These are phyloP conservation scores for Aspergillus steynii DNA, from an alignment of 495 filamentous ascomycete species.

Conservation along the genomic window DNA sequence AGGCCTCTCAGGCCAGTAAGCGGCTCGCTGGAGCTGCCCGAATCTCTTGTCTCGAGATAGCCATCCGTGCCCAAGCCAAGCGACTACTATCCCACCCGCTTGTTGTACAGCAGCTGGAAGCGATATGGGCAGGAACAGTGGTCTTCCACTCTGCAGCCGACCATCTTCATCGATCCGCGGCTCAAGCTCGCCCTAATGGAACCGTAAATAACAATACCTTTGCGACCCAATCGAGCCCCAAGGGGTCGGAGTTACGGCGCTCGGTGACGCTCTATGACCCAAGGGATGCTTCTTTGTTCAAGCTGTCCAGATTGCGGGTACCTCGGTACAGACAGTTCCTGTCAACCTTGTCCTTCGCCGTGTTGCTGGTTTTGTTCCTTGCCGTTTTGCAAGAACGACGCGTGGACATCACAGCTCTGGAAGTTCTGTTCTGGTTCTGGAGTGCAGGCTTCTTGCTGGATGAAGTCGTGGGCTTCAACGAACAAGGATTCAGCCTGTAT, in stretches of 20 bases:
- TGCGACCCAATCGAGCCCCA: conserved; percentile 1
- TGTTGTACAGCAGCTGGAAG: conserved; percentile 88
- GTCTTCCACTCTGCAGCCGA: conserved; percentile 88
- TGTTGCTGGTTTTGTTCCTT: conserved; percentile 80
- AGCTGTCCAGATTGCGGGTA: conserved; percentile 83
- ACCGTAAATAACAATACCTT: conserved; percentile 5
- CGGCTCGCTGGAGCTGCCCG: conserved; percentile 58
- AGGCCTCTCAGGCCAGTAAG: conserved; percentile 31
- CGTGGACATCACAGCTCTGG: conserved; percentile 72
- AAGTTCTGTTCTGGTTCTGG: conserved; percentile 95
- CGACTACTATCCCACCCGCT: conserved; percentile 86
- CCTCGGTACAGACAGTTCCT: conserved; percentile 87
- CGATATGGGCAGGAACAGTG: conserved; percentile 92
- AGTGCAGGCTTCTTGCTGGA: conserved; percentile 97
- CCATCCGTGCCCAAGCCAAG: conserved; percentile 87
- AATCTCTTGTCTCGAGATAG: conserved; percentile 86
- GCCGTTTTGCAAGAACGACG: conserved; percentile 71
- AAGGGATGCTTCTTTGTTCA: conserved; percentile 83
- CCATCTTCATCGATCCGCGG: conserved; percentile 64
- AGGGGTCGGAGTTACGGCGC: conserved; percentile 48
- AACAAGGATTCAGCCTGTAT: conserved; percentile 91
- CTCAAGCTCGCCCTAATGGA: conserved; percentile 26
- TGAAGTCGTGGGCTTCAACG: conserved; percentile 87
- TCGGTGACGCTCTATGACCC: conserved; percentile 89
- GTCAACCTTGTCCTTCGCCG: conserved; percentile 78